Evolutionary conservation across 192 early-diverging fungal genomes (phyloP).

Genomic region (Coemansia sp.): DNA sequence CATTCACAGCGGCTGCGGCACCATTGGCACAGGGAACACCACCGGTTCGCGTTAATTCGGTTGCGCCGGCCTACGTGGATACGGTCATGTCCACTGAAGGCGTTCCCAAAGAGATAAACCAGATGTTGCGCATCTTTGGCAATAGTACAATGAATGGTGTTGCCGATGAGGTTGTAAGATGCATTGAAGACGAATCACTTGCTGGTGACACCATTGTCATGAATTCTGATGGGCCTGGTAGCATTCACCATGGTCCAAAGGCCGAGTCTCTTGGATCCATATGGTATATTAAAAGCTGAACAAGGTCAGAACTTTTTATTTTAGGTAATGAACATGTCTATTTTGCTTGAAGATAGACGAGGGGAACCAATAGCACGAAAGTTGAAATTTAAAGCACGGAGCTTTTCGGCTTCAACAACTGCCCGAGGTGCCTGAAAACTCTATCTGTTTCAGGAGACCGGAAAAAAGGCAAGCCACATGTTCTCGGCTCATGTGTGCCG

Average conservation of each 20-base stretch:
- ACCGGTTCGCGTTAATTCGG: constrained; percentile 58
- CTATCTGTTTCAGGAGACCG: neutral
- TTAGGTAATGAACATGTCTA: neutral
- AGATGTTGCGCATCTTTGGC: constrained; percentile 9
- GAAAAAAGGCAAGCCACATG: neutral
- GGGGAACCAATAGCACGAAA: neutral
- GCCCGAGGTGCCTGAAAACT: neutral
- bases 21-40: constrained; percentile 26
- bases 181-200: constrained; percentile 56
- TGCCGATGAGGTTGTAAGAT: constrained; percentile 50
- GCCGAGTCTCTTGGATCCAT: constrained; percentile 19
- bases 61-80: constrained; percentile 56
- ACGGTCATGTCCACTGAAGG: constrained; percentile 39
- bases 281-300: neutral
- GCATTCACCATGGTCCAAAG: constrained; percentile 16
- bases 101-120: neutral
- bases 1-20: constrained; percentile 53
- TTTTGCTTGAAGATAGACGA: neutral
- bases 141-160: constrained; percentile 30
- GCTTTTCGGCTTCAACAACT: neutral
- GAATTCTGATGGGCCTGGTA: neutral
- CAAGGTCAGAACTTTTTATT: neutral
- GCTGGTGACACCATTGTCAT: constrained; percentile 49
- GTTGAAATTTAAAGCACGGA: neutral
- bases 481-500: neutral